Base-by-base conservation (phyloP, 176 grass and related monocot genomes). In the Oryza punctata region DNA sequence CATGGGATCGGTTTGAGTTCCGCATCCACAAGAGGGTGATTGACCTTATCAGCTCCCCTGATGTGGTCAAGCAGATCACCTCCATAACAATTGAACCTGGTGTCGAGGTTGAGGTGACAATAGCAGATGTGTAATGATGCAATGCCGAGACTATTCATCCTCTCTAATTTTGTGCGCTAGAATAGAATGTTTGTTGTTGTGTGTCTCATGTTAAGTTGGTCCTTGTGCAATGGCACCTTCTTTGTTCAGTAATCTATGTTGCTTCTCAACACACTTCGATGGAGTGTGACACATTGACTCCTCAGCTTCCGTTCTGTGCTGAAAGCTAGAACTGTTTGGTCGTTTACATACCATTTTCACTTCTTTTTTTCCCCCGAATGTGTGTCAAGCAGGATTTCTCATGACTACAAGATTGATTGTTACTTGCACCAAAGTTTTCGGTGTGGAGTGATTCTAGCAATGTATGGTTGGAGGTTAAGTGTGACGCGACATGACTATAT, bases 1-100 rank as follows among this genome's bases (percentile, higher is more conserved):
- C 79, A 37, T 87, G 88, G 84, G 88, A 90, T 74, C 52, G 84
- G 29, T 90, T 90, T 63, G 84, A 90, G 88, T 90, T 87, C 73
- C 72, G 79, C 59, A 87, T 90, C 25, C 88, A 90, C 73, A 86
- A 87, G 84, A 87, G 79, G 73, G 73, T 90, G 73, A 83, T 90
- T 49, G 84, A 90, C 45, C 88, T 87, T 26, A 85, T 82, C 65
- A 90, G 78, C 79, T 86, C 88, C 43, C 78, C 88, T 0, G 78
- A 90, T 73, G 84, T 90, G 73, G 84, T 87, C 65, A 90, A 90
- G 79, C 83, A 83, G 78, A 87, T 87, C 49, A 90, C 79, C 72
- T 78, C 78, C 43, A 90, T 87, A 75, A 83, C 78, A 23, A 87
- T 90, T 1, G 79, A 90, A 14, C 79, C 79, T 4, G 88, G 84